These are phyloP conservation scores for Aegilops bicornis DNA, from an alignment of 176 grass and related monocot species.

Conservation along the genomic window DNA sequence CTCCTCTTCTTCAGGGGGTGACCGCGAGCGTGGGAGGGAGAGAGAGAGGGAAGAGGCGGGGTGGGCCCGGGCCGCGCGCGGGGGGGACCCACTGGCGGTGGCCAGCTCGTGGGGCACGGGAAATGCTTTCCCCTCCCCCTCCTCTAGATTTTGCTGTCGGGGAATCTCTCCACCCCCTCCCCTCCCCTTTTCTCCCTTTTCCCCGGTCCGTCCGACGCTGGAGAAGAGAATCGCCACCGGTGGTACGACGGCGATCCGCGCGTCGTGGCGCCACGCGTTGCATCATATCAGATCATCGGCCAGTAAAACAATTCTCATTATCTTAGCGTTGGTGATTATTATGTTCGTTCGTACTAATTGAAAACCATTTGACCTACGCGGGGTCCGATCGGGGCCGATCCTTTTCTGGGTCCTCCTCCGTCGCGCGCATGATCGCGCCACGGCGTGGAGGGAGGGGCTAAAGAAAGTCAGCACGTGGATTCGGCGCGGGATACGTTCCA, in stretches of 20 bases:
- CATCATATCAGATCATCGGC: neutral
- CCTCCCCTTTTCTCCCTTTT: neutral
- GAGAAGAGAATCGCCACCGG: neutral
- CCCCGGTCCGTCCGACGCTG: neutral
- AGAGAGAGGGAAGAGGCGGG: neutral
- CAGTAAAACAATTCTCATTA: neutral
- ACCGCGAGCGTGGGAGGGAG: neutral
- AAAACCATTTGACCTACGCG: neutral
- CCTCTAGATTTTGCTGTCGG: slow-evolving; percentile 84
- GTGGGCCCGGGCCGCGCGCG: neutral
- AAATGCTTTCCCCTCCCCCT: slow-evolving; percentile 27
- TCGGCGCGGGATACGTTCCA: neutral
- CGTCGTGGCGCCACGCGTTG: neutral
- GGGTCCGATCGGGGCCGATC: neutral
- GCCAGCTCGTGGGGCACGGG: slow-evolving; percentile 41
- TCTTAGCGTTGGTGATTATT: neutral
- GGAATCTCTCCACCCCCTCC: slow-evolving; percentile 61
- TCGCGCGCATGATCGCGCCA: neutral
- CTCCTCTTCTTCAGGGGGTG: neutral
- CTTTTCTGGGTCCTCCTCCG: neutral
- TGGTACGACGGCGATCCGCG: neutral
- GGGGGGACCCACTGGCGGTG: slow-evolving; percentile 28
- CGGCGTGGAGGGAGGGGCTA: neutral
- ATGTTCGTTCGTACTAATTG: neutral
- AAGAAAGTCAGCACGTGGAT: slow-evolving; percentile 36